Evolutionary conservation across 2,329 filamentous ascomycete species (phyloP).

Genomic region (Cercospora canescens): DNA sequence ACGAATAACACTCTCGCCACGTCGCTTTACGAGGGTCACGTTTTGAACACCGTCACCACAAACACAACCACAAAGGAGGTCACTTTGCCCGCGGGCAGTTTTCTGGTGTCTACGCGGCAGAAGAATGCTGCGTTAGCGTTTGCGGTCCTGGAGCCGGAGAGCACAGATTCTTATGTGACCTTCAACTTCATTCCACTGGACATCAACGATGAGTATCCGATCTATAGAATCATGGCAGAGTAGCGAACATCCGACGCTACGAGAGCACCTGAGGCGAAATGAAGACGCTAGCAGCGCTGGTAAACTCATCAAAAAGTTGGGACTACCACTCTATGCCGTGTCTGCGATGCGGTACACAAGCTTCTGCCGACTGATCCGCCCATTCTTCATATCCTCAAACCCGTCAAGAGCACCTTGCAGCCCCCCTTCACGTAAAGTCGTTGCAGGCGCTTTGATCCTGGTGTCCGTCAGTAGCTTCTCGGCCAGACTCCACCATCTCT

Average conservation of each 20-base stretch:
- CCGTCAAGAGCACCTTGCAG: constrained; percentile 47
- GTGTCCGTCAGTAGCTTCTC: constrained; percentile 43
- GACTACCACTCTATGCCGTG: constrained; percentile 6
- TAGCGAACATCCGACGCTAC: background rate
- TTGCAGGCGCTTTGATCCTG: constrained; percentile 45
- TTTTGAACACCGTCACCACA: constrained; percentile 36
- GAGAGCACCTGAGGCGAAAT: background rate
- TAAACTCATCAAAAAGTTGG: too few relatives aligned
- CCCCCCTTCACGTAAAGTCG: constrained; percentile 42
- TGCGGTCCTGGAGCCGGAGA: constrained; percentile 41
- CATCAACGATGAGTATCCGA: constrained; percentile 37
- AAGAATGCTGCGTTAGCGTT: constrained; percentile 41
- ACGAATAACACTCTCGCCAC: constrained; percentile 32
- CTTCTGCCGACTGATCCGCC: constrained; percentile 49
- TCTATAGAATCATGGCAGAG: constrained; percentile 28
- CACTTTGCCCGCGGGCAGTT: constrained; percentile 36
- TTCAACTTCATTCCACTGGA: constrained; percentile 40
- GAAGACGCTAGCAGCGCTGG: background rate
- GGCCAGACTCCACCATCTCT: constrained; percentile 41
- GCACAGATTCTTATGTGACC: constrained; percentile 40
- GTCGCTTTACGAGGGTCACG: constrained; percentile 37
- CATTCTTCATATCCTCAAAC: constrained; percentile 43
- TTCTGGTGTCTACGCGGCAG: constrained; percentile 37
- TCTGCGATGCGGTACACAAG: constrained; percentile 43
- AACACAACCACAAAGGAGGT: constrained; percentile 32